Evolutionary conservation across 495 filamentous ascomycete genomes (phyloP).

Genomic region (Penicillium simplicissimum): DNA sequence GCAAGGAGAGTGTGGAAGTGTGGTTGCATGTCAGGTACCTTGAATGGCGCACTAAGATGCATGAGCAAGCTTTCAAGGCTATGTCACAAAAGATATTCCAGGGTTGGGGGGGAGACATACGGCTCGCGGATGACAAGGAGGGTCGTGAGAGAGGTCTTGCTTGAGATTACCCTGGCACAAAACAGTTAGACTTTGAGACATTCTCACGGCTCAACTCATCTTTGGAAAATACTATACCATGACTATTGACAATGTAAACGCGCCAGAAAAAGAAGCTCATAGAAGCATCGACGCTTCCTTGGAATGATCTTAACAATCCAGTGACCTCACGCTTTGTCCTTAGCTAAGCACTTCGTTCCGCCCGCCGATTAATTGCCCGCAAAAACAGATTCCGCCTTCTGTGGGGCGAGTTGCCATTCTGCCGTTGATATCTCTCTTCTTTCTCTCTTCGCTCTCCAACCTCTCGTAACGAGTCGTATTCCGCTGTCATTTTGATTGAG

Average conservation of each 20-base stretch:
- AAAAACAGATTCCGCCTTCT: slow-evolving; percentile 48
- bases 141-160: slow-evolving; percentile 71
- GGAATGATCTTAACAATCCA: background rate
- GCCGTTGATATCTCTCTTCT: slow-evolving; percentile 27
- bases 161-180: slow-evolving; percentile 51
- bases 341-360: slow-evolving; percentile 1
- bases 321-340: background rate
- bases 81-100: background rate
- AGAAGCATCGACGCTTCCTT: background rate
- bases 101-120: slow-evolving; percentile 52
- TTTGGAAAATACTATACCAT: slow-evolving; percentile 38
- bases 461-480: background rate
- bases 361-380: slow-evolving; percentile 23
- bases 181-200: background rate
- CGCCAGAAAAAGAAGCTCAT: slow-evolving; percentile 4
- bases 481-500: background rate
- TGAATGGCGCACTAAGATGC: slow-evolving; percentile 78
- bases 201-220: background rate
- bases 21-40: slow-evolving; percentile 49
- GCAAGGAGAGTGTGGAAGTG: background rate
- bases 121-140: slow-evolving; percentile 86
- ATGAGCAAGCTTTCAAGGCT: slow-evolving; percentile 7
- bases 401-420: slow-evolving; percentile 31
- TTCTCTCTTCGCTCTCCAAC: slow-evolving; percentile 14
- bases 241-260: slow-evolving; percentile 34